Base-by-base conservation (phyloP, 805 yeast species). In the Saturnispora saitoi region DNA sequence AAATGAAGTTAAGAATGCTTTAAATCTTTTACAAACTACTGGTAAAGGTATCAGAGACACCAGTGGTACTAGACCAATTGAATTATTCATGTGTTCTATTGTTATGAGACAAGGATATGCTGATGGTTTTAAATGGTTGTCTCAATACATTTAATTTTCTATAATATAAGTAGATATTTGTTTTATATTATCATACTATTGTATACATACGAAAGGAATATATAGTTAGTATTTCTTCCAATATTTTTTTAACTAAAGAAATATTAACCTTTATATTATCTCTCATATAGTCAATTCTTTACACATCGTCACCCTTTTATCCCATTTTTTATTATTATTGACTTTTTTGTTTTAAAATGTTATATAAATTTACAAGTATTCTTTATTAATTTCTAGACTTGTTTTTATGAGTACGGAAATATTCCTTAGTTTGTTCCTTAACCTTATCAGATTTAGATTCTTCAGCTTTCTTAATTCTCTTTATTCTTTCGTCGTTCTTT, bases 61-160 rank as follows among this genome's bases (percentile, higher is more conserved):
- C 52, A 83, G 81, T 52, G 79, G 75, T 52, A 77, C 77, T 55
- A 84, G 99, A 73, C 98, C 99, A 45, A 81, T 91, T 50, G 99
- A 93, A 72, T 80, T 93, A 42, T 93, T 80, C 70, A 93, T 93
- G 98, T 91, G 96, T 70, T 88, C 96, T 26, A 95, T 93, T 56
- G 96, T 90, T 49, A 86, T 90, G 96, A 87, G 98, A 78, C 90
- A 87, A 69, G 99, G 99, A 61, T 93, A 93, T 69, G 95, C 95
- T 52, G 98, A 93, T 61, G 99, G 95, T 54, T 89, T 93, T 79
- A 86, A 88, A 77, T 93, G 97, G 98, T 80, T 93, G 64, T 88
- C 96, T 53, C 95, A 93, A 72, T 91, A 86, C 70, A 91, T 91
- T 60, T 91, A 77, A 64, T 26, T 22, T 34, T 34, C 19, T 17